Evolutionary conservation across 768 basidiomycete species (phyloP).

Genomic region (Chalciporus pseudorubinellus): DNA sequence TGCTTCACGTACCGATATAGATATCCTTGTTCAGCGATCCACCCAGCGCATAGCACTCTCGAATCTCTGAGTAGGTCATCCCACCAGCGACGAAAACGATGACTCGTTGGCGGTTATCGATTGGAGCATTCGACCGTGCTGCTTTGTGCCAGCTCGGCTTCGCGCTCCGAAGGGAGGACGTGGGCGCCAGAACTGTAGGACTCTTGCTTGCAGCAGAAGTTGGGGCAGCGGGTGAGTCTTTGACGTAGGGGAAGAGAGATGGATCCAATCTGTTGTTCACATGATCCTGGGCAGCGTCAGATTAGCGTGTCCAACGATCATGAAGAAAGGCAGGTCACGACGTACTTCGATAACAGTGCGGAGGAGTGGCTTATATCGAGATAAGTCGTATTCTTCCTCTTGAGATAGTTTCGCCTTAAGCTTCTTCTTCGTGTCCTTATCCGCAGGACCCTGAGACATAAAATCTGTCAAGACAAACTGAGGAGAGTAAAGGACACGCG

Average conservation of each 20-base stretch:
- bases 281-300: constrained; percentile 62
- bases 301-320: not conserved
- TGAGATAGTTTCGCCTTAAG: constrained; percentile 68
- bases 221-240: constrained; percentile 64
- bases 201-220: constrained; percentile 46
- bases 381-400: constrained; percentile 98
- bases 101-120: constrained; percentile 67
- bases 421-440: constrained; percentile 77
- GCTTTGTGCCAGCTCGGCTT: constrained; percentile 89
- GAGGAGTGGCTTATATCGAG: constrained; percentile 84
- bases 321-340: not conserved
- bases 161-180: constrained; percentile 81
- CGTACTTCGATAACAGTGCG: constrained; percentile 79
- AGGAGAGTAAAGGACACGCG: not conserved
- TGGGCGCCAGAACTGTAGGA: constrained; percentile 47
- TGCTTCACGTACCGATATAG: constrained; percentile 67
- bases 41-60: constrained; percentile 82
- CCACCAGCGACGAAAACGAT: constrained; percentile 93
- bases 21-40: constrained; percentile 79
- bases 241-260: constrained; percentile 85
- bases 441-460: constrained; percentile 56
- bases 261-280: constrained; percentile 72
- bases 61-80: constrained; percentile 93
- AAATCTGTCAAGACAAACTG: not conserved
- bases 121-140: constrained; percentile 48